phyloP scores from a whole-genome alignment of 495 filamentous ascomycete genomes.

The Lasiosphaeria ovina region DNA sequence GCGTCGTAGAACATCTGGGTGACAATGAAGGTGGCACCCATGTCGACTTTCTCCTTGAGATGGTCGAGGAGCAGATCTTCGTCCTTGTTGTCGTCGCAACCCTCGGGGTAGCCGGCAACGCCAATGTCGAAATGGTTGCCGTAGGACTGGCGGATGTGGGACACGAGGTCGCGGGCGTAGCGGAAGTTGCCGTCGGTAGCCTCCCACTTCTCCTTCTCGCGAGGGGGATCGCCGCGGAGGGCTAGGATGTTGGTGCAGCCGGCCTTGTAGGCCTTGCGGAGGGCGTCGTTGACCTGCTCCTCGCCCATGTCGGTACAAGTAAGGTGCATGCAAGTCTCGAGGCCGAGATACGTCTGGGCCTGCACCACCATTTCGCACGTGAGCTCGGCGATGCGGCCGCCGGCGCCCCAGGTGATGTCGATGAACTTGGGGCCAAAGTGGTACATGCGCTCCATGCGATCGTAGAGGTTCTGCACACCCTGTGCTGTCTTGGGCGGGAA shows the following conservation, averaged over 20 bases:
- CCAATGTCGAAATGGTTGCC: slow-evolving; percentile 97
- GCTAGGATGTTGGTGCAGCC: slow-evolving; percentile 98
- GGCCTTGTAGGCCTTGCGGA: slow-evolving; percentile 85
- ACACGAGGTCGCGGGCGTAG: slow-evolving; percentile 91
- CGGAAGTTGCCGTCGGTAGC: slow-evolving; percentile 80
- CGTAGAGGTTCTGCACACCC: slow-evolving; percentile 99
- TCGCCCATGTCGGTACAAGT: slow-evolving; percentile 98
- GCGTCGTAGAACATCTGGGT: slow-evolving; percentile 99
- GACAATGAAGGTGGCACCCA: slow-evolving; percentile 87
- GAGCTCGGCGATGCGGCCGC: slow-evolving; percentile 82
- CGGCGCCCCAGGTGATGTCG: slow-evolving; percentile 98
- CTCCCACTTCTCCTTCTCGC: slow-evolving; percentile 93
- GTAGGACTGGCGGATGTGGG: slow-evolving; percentile 85
- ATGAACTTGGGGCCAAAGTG: slow-evolving; percentile 89
- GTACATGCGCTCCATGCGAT: slow-evolving; percentile 99
- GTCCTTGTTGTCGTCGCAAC: slow-evolving; percentile 87
- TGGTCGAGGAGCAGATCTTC: slow-evolving; percentile 83
- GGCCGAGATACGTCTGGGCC: slow-evolving; percentile 91
- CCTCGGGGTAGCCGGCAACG: slow-evolving; percentile 96
- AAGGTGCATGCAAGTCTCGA: slow-evolving; percentile 99
- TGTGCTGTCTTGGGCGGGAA: slow-evolving; percentile 99
- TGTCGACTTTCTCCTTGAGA: slow-evolving; percentile 96
- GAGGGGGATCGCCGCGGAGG: slow-evolving; percentile 88
- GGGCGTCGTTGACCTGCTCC: slow-evolving; percentile 84
- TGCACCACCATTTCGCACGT: slow-evolving; percentile 98